These are phyloP conservation scores for Alternaria consortialis DNA, from an alignment of 2,329 filamentous ascomycete species.

Conservation along the genomic window DNA sequence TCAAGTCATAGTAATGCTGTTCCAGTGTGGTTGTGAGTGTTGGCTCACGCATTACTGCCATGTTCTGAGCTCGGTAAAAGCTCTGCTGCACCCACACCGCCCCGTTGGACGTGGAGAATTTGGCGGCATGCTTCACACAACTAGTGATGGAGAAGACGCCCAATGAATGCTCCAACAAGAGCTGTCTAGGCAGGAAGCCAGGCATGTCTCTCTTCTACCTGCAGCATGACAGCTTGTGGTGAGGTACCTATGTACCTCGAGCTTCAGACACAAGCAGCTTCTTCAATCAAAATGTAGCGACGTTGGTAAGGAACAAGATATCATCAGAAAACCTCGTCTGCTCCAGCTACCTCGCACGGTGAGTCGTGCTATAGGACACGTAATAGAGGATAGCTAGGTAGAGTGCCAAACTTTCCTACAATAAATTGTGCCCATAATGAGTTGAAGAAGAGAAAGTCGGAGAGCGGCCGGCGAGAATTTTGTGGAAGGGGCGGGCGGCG, in stretches of 20 bases:
- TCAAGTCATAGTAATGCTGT: too few relatives aligned
- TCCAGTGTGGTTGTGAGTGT: not conserved
- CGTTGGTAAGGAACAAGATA: conserved; percentile 73
- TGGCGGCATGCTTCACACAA: not conserved
- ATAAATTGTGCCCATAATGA: conserved; percentile 72
- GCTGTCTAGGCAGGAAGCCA: not conserved
- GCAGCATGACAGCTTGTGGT: not conserved
- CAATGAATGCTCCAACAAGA: not conserved
- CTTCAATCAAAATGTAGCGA: conserved; percentile 60
- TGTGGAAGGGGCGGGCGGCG: conserved; percentile 30
- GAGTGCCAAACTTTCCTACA: conserved; percentile 65
- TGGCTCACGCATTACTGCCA: not conserved
- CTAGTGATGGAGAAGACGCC: not conserved
- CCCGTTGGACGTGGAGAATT: not conserved
- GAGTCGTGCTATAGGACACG: conserved; percentile 67
- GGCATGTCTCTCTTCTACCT: not conserved
- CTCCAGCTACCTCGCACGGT: conserved; percentile 71
- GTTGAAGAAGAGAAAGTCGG: conserved; percentile 54
- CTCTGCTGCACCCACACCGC: not conserved
- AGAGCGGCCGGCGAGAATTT: conserved; percentile 33
- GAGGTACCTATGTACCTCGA: not conserved
- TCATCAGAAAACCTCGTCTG: conserved; percentile 66
- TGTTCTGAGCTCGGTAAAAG: not conserved
- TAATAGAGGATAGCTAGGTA: conserved; percentile 69
- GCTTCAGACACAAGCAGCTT: conserved; percentile 2